Conservation (phyloP, 208 protist species). For the Acanthamoeba triangularis region DNA sequence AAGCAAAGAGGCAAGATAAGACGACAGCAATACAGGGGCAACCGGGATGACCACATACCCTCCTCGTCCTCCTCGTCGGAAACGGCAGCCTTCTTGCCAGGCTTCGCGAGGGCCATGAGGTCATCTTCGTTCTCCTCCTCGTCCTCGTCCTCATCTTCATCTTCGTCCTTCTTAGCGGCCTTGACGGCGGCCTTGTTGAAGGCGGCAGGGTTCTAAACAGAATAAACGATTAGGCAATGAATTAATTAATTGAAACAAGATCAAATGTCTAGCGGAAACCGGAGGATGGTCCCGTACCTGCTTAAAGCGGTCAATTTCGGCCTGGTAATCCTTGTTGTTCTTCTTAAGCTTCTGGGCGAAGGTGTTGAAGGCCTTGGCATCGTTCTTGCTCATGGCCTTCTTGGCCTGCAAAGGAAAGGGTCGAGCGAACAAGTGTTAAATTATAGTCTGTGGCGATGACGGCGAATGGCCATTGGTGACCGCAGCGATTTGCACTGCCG, state of each 20-base stretch:
- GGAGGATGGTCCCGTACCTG: background rate
- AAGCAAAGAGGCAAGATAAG: background rate
- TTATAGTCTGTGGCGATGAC: too few species aligned
- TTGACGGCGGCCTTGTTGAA: slow-evolving; percentile 61
- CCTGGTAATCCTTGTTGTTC: slow-evolving; percentile 64
- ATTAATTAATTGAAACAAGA: background rate
- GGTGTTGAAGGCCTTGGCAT: slow-evolving; percentile 51
- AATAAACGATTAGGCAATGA: background rate
- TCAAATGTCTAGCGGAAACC: background rate
- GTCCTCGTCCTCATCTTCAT: slow-evolving; percentile 47
- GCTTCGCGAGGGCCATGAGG: background rate
- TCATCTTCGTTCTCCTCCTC: slow-evolving; percentile 7
- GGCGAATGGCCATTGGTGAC: too few species aligned
- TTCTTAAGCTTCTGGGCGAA: slow-evolving; percentile 66
- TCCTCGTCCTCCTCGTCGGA: slow-evolving; percentile 48
- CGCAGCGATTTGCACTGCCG: background rate
- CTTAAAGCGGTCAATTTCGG: slow-evolving; percentile 57
- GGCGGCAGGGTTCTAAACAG: background rate
- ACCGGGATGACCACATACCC: background rate
- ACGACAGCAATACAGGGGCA: background rate
- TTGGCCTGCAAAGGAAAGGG: slow-evolving; percentile 19
- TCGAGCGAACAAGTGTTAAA: too few species aligned
- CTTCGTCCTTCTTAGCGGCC: background rate
- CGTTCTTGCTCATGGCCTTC: slow-evolving; percentile 50
- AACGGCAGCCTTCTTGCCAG: background rate